Percentiles rank a stretch among this genome's conserved stretches.
phyloP scores from a whole-genome alignment of 2,329 filamentous ascomycete genomes.

The Botrytis paeoniae region DNA sequence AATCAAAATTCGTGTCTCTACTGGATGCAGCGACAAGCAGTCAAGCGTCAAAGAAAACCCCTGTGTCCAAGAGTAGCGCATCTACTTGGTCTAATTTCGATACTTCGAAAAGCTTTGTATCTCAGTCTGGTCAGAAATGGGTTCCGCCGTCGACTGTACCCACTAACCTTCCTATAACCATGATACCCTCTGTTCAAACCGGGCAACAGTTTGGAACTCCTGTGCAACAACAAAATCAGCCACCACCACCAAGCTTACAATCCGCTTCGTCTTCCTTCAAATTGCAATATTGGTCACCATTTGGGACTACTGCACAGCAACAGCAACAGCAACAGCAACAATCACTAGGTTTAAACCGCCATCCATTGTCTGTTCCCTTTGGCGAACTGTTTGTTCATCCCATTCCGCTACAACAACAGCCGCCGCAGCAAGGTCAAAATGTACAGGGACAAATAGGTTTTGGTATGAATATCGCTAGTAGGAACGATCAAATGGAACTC shows the following conservation, averaged over 20 bases:
- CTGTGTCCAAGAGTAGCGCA: no score
- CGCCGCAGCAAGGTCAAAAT: not conserved
- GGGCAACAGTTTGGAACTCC: not conserved
- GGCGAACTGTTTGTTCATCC: not conserved
- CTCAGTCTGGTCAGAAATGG: not conserved
- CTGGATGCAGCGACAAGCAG: not conserved
- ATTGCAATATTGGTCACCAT: not conserved
- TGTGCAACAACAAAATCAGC: not conserved
- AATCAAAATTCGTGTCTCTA: not conserved
- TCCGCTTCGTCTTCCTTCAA: not conserved
- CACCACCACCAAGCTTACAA: not conserved
- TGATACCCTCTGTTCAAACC: not conserved
- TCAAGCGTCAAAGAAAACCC: not conserved
- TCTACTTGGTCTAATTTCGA: not conserved
- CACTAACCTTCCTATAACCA: not conserved
- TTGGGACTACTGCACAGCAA: not conserved
- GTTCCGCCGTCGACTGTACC: not conserved
- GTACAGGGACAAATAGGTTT: not conserved
- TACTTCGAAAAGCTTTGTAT: not conserved
- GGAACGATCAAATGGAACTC: not conserved
- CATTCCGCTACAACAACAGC: not conserved
- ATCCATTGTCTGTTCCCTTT: not conserved
- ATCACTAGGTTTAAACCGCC: not conserved
- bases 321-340: not conserved
- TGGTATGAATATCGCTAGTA: not conserved